A percentile compares a stretch with the other conserved stretches of the same genome.
phyloP scores from a whole-genome alignment of 345 rosid genomes.

The Excoecaria agallocha region DNA sequence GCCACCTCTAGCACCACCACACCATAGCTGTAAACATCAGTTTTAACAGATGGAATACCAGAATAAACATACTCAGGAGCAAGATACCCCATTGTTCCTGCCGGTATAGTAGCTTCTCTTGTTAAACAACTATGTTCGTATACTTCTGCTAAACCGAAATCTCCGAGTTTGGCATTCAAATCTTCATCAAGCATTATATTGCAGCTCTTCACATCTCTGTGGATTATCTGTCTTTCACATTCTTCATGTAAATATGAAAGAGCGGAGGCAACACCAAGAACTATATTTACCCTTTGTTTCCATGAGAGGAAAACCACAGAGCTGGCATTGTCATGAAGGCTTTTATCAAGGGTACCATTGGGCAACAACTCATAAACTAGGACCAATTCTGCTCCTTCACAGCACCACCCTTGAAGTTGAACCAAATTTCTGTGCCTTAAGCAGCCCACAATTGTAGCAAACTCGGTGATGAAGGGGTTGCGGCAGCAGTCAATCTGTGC shows the following conservation, averaged over 20 bases:
- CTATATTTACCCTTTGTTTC: constrained; percentile 58
- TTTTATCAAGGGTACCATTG: constrained; percentile 67
- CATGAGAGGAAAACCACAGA: constrained; percentile 44
- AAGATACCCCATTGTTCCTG: constrained; percentile 80
- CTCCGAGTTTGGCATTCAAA: constrained; percentile 78
- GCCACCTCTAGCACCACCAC: constrained; percentile 73
- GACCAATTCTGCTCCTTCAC: constrained; percentile 68
- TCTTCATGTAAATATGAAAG: constrained; percentile 80
- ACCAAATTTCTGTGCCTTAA: constrained; percentile 77
- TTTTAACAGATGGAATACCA: constrained; percentile 63
- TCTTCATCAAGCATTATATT: constrained; percentile 78
- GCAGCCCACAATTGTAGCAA: constrained; percentile 68
- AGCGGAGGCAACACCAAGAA: constrained; percentile 75
- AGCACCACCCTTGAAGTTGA: constrained; percentile 85
- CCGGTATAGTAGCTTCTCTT: constrained; percentile 72
- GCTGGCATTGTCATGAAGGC: constrained; percentile 47
- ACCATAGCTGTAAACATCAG: constrained; percentile 85
- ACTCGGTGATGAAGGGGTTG: constrained; percentile 66
- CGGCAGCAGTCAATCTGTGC: constrained; percentile 41
- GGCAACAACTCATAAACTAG: constrained; percentile 70
- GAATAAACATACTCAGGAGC: constrained; percentile 82
- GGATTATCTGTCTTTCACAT: constrained; percentile 84
- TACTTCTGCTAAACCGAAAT: constrained; percentile 79
- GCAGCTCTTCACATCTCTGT: constrained; percentile 75
- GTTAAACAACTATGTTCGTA: constrained; percentile 60